A percentile compares a stretch with the other conserved stretches of the same genome.
These are phyloP conservation scores for Penicillium sp. DNA, from an alignment of 2,329 filamentous ascomycete species.

Conservation along the genomic window DNA sequence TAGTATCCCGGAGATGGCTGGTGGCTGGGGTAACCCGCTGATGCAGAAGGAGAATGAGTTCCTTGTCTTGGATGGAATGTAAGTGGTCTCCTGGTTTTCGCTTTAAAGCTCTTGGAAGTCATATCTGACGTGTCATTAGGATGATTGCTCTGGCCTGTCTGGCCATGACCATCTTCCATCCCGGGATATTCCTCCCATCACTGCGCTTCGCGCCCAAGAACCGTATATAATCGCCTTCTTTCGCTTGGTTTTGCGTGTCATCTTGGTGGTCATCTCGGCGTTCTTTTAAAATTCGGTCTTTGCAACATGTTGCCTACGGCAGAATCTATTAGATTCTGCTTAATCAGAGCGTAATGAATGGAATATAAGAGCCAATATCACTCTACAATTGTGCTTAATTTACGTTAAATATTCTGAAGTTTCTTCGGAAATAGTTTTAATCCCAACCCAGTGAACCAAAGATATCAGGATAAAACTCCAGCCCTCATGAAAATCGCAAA, in stretches of 20 bases:
- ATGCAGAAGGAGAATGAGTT: constrained; percentile 51
- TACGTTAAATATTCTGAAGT: not conserved
- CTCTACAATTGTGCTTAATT: not conserved
- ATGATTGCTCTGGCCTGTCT: constrained; percentile 47
- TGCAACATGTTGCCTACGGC: not conserved
- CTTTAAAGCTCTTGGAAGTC: not conserved
- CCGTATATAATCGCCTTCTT: constrained; percentile 4
- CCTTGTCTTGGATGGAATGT: constrained; percentile 49
- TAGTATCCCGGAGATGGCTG: constrained; percentile 51
- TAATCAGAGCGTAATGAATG: not conserved
- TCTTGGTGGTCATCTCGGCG: not conserved
- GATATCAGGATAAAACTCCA: constrained; percentile 3
- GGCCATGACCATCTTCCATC: constrained; percentile 45
- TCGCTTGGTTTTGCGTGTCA: not conserved
- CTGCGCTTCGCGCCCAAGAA: constrained; percentile 29
- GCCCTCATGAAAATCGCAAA: constrained; percentile 9
- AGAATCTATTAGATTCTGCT: not conserved
- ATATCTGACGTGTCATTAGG: constrained; percentile 26
- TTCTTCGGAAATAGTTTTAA: not conserved
- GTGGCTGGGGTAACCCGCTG: constrained; percentile 48
- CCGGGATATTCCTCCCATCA: constrained; percentile 45
- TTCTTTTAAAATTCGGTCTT: not conserved
- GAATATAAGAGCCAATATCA: not conserved
- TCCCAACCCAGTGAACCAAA: not conserved
- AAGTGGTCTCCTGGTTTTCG: constrained; percentile 22